These are phyloP conservation scores for Leishmania gerbilli DNA, from an alignment of 208 protist genomes.

Conservation along the genomic window DNA sequence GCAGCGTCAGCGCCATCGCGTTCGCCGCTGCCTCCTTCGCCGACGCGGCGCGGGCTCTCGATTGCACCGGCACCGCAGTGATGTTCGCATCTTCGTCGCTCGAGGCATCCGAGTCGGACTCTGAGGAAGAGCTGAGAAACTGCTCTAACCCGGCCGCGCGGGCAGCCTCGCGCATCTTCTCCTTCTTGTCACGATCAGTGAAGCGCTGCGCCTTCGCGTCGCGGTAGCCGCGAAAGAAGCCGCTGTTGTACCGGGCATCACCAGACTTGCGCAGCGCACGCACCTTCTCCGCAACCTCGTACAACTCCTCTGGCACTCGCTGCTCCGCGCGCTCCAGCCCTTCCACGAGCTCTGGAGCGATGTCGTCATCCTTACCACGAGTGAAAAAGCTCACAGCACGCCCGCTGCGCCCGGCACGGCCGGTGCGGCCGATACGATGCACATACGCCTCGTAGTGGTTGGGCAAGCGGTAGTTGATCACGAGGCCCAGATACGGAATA, in stretches of 20 bases:
- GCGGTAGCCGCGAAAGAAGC: slow-evolving; percentile 80
- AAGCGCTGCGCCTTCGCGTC: slow-evolving; percentile 63
- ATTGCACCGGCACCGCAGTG: slow-evolving; percentile 30
- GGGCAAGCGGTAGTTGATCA: slow-evolving; percentile 99
- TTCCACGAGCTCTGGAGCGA: slow-evolving; percentile 80
- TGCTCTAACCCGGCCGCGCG: slow-evolving; percentile 76
- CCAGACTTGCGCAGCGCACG: slow-evolving; percentile 76
- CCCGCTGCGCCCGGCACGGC: slow-evolving; percentile 77
- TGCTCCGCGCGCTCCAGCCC: slow-evolving; percentile 77
- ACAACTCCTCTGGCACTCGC: slow-evolving; percentile 81
- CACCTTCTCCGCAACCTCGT: slow-evolving; percentile 68
- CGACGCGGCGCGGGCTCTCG: slow-evolving; percentile 1
- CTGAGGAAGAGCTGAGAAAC: slow-evolving; percentile 64
- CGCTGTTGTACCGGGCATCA: slow-evolving; percentile 53
- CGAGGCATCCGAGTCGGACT: slow-evolving; percentile 47
- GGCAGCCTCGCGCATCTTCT: slow-evolving; percentile 61
- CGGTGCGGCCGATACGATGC: slow-evolving; percentile 96
- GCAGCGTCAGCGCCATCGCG: slow-evolving; percentile 27
- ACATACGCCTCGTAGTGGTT: slow-evolving; percentile 98
- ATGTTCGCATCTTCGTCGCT: slow-evolving; percentile 37
- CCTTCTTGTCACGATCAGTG: slow-evolving; percentile 62
- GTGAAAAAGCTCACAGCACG: slow-evolving; percentile 89
- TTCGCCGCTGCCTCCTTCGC: slow-evolving; percentile 25
- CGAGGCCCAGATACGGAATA: slow-evolving; percentile 97
- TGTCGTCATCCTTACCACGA: slow-evolving; percentile 77